Conservation (phyloP, 78 protist species). For the Monocercomonoides exilis region DNA sequence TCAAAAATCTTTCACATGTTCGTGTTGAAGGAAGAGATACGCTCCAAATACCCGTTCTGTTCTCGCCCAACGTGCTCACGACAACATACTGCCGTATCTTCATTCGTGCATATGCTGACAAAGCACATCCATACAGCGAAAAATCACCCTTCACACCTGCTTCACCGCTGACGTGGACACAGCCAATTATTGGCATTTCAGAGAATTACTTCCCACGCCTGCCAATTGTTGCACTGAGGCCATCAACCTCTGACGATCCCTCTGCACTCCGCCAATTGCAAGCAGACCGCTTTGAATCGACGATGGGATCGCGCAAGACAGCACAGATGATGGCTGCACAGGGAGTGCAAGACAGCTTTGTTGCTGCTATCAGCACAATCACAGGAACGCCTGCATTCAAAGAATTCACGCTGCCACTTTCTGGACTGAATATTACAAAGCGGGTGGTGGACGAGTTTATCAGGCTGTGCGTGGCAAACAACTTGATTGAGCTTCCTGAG, state of each 20-base stretch:
- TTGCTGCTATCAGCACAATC: not conserved
- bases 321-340: not conserved
- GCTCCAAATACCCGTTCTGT: not conserved
- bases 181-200: not conserved
- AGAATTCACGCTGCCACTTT: not conserved
- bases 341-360: not conserved
- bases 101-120: not conserved
- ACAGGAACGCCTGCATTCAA: not conserved
- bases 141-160: not conserved
- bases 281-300: not conserved
- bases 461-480: not conserved
- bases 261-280: too few relatives aligned
- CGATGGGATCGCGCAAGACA: not conserved
- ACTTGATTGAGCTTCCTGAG: not conserved
- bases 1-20: not conserved
- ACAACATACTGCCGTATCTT: not conserved
- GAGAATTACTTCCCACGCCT: not conserved
- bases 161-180: not conserved
- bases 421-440: not conserved
- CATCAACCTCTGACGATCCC: too few relatives aligned
- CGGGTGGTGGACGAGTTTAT: not conserved
- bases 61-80: not conserved
- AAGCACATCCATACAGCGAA: not conserved
- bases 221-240: not conserved
- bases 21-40: not conserved